Percentiles rank a stretch among this genome's conserved stretches.
Conservation (phyloP, 73 alveolate species). For the Paramecium sonneborni region DNA sequence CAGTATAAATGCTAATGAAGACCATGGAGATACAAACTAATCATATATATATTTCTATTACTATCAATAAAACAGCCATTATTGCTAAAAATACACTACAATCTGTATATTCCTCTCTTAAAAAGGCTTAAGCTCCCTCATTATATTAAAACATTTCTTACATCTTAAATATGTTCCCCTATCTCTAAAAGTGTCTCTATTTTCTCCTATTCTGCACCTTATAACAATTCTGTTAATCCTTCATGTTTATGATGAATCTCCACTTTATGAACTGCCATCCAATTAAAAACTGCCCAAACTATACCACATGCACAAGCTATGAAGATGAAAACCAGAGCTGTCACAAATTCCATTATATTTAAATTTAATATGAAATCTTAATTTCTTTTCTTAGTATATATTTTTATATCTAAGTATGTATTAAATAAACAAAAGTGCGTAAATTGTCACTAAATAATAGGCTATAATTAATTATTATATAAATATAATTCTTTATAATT, state of each 20-base stretch:
- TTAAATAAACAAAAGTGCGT: background rate
- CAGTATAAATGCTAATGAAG: slow-evolving; percentile 79
- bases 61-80: slow-evolving; percentile 69
- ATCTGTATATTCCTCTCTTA: slow-evolving; percentile 76
- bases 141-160: background rate
- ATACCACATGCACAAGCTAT: slow-evolving; percentile 49
- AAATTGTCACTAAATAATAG: background rate
- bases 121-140: slow-evolving; percentile 88
- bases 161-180: slow-evolving; percentile 57
- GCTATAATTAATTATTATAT: background rate
- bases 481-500: background rate
- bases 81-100: slow-evolving; percentile 68
- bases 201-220: slow-evolving; percentile 62
- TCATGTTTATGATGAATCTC: slow-evolving; percentile 10
- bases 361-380: background rate
- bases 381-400: background rate
- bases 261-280: slow-evolving; percentile 56
- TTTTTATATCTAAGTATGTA: background rate
- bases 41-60: slow-evolving; percentile 45
- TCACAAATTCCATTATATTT: slow-evolving; percentile 45
- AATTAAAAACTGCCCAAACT: slow-evolving; percentile 59
- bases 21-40: slow-evolving; percentile 68
- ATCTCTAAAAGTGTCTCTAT: slow-evolving; percentile 37
- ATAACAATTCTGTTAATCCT: slow-evolving; percentile 33
- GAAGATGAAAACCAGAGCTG: slow-evolving; percentile 55